phyloP scores from a whole-genome alignment of 129 eudicot genomes.

The Saposhnikovia divaricata region DNA sequence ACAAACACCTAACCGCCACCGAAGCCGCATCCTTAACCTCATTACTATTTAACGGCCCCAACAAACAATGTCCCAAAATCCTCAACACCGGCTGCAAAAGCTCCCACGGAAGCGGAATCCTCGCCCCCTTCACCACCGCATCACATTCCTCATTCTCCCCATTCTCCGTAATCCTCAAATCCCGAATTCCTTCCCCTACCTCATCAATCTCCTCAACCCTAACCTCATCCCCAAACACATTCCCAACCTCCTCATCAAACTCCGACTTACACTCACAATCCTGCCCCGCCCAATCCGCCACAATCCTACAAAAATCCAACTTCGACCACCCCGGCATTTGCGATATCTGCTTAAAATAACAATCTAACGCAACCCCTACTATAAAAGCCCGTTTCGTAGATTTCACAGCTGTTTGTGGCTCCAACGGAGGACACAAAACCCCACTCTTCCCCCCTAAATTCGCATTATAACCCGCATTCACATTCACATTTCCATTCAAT shows the following conservation, averaged over 20 bases:
- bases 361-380: conserved; percentile 71
- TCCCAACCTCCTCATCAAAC: conserved; percentile 23
- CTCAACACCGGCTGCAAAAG: conserved; percentile 62
- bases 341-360: conserved; percentile 72
- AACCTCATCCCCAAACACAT: conserved; percentile 8
- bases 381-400: conserved; percentile 79
- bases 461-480: not conserved
- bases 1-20: conserved; percentile 58
- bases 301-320: conserved; percentile 50
- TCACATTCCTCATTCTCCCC: conserved; percentile 11
- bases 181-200: conserved; percentile 33
- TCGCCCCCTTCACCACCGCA: conserved; percentile 20
- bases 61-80: conserved; percentile 78
- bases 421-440: conserved; percentile 55
- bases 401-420: conserved; percentile 70
- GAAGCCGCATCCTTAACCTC: conserved; percentile 81
- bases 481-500: not conserved
- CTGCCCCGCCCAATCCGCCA: conserved; percentile 15
- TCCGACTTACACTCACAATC: conserved; percentile 59
- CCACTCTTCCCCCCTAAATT: conserved; percentile 30
- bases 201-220: conserved; percentile 14
- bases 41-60: conserved; percentile 59
- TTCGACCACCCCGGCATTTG: conserved; percentile 96
- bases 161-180: conserved; percentile 31
- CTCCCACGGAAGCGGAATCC: conserved; percentile 80